phyloP scores from a whole-genome alignment of 352 stramenopile genomes.

The Globisporangium polare region DNA sequence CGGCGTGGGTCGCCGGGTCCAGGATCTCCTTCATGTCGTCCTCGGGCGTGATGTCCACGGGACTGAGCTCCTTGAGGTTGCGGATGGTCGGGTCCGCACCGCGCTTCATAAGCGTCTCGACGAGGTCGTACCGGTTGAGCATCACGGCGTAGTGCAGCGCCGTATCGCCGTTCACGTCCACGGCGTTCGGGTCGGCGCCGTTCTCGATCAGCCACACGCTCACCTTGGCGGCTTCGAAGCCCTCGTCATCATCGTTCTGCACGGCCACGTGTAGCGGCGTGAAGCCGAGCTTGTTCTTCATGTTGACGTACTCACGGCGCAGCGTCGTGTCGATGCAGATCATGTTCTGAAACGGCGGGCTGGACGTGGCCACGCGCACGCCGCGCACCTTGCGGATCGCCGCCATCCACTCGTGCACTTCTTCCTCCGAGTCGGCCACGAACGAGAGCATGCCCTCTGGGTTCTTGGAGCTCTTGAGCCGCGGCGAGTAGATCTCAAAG shows the following conservation, averaged over 20 bases:
- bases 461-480: conserved; percentile 84
- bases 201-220: conserved; percentile 88
- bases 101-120: conserved; percentile 86
- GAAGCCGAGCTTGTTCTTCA: conserved; percentile 85
- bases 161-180: conserved; percentile 81
- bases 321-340: conserved; percentile 84
- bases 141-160: conserved; percentile 84
- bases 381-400: conserved; percentile 82
- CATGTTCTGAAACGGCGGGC: conserved; percentile 81
- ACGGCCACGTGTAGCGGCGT: conserved; percentile 75
- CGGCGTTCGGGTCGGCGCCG: conserved; percentile 68
- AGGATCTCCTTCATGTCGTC: conserved; percentile 80
- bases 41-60: conserved; percentile 69
- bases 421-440: conserved; percentile 75
- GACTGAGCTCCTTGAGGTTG: conserved; percentile 65
- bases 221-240: conserved; percentile 86
- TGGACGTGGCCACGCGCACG: conserved; percentile 70
- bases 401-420: conserved; percentile 86
- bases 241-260: conserved; percentile 87
- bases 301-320: conserved; percentile 82
- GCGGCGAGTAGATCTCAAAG: conserved; percentile 82
- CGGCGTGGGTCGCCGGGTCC: conserved; percentile 41
- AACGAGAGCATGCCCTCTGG: conserved; percentile 80
- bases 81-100: conserved; percentile 69
- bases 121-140: conserved; percentile 73